These are phyloP conservation scores for Hypoxylon subgilvum DNA, from an alignment of 495 filamentous ascomycete genomes.

Conservation along the genomic window DNA sequence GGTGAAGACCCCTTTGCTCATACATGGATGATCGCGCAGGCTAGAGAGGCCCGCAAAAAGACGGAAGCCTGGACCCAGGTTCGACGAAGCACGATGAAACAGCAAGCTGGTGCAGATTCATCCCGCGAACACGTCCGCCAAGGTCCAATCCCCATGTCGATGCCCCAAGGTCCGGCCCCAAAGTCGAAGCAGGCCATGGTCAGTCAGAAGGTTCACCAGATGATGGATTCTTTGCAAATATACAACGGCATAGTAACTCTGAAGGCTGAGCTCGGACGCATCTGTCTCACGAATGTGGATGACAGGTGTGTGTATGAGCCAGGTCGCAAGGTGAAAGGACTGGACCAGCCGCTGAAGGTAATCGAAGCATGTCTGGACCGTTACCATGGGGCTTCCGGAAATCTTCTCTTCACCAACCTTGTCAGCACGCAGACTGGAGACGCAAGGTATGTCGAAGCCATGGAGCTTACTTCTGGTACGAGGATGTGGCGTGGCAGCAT, in stretches of 20 bases:
- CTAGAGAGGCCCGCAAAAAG: not conserved
- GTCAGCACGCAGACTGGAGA: conserved; percentile 47
- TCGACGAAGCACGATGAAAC: conserved; percentile 42
- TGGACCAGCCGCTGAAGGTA: conserved; percentile 25
- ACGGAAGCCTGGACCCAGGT: conserved; percentile 13
- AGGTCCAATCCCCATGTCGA: conserved; percentile 3
- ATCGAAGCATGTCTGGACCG: conserved; percentile 35
- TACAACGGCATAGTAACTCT: conserved; percentile 47
- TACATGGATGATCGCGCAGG: no score
- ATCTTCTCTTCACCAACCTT: conserved; percentile 50
- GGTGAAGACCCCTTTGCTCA: conserved; percentile 2
- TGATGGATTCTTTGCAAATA: conserved; percentile 35
- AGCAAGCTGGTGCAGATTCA: conserved; percentile 28
- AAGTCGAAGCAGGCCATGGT: conserved; percentile 3
- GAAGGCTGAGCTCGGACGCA: conserved; percentile 52
- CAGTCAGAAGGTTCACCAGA: conserved; percentile 16
- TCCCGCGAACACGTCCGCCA: not conserved
- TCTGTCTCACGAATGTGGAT: conserved; percentile 39
- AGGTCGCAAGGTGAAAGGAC: conserved; percentile 3
- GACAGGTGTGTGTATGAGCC: conserved; percentile 29
- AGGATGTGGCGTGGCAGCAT: conserved; percentile 23
- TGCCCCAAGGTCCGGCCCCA: not conserved
- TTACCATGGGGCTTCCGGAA: conserved; percentile 4
- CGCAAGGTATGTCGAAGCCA: conserved; percentile 42
- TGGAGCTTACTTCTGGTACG: conserved; percentile 26